Base-by-base conservation (phyloP, 1,284 basidiomycete species). In the Malassezia furfur region DNA sequence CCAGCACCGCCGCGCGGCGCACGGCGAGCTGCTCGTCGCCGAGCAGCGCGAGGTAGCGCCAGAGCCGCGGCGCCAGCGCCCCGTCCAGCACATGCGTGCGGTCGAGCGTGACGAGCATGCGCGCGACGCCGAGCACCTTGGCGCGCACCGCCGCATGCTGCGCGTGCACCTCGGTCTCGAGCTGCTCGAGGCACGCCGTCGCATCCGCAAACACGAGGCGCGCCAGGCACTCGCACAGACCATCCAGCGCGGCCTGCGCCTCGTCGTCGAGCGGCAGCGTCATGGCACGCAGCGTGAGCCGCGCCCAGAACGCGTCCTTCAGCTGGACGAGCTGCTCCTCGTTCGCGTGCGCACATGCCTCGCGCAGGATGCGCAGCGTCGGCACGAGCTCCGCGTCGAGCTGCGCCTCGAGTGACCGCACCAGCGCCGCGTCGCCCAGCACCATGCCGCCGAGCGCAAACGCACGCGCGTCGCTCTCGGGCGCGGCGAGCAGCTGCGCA, bases 131-230 rank as follows among this genome's bases (percentile, higher is more conserved):
- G 9, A 94, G 84, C 44, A 94, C 91, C 3, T 90, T 88, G 0
- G 90, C 90, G 28, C 91, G 74, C 9, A 77, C 82, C 17, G 59
- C 54, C 1, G 62, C 60, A 5, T 56, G 54, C 9, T 79, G 66
- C 11, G 79, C 78, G 6, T 66, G 61, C 83, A 90, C 84, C 40
- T 85, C 83, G 38, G 80, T 81, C 83, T 86, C 68, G 35, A 71
- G 41, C 34, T 67, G 57, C 7, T 52, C 36, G 86, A 98, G 79
- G 75, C 91, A 96, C 65, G 85, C 84, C 0, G 83, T 81, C 5
- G 93, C 89, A 52, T 93, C 85, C 1, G 87, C 87, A 0, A 87
- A 87, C 0, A 91, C 93, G 39, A 99, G 80, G 75, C 96, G 91
- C 44, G 93, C 94, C 17, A 99, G 81, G 74, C 93, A 98, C 19